A percentile compares a stretch with the other conserved stretches of the same genome.
Conservation (phyloP, 192 early-diverging fungal genomes). For the Entophlyctis luteolus region DNA sequence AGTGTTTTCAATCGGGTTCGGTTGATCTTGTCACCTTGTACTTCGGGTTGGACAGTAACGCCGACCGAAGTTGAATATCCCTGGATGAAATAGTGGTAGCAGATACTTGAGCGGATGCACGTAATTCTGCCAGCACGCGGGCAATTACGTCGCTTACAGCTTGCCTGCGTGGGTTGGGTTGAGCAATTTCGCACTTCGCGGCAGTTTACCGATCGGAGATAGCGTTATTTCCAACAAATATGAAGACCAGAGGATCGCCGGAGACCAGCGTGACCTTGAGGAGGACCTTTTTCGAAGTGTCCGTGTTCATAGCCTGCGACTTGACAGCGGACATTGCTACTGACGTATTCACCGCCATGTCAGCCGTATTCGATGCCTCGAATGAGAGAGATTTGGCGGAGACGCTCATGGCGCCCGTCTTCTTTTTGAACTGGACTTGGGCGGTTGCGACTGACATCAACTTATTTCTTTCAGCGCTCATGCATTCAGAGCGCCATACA, state of each 20-base stretch:
- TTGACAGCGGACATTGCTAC: not conserved
- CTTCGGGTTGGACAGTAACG: constrained; percentile 53
- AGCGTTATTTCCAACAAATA: constrained; percentile 44
- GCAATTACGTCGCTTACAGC: constrained; percentile 16
- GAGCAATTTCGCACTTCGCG: not conserved
- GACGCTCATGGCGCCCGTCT: not conserved
- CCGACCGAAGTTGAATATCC: constrained; percentile 59
- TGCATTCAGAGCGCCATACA: constrained; percentile 10
- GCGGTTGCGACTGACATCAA: too few species aligned
- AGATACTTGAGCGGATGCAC: constrained; percentile 4
- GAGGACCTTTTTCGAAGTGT: constrained; percentile 41
- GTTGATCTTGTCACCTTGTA: constrained; percentile 36
- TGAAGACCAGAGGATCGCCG: constrained; percentile 34
- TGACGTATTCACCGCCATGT: not conserved
- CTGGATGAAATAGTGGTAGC: constrained; percentile 38
- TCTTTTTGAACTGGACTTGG: not conserved
- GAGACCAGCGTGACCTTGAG: constrained; percentile 49
- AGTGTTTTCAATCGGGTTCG: not conserved
- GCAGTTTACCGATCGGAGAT: constrained; percentile 40
- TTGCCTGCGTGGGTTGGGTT: not conserved
- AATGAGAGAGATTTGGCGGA: not conserved
- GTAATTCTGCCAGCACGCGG: constrained; percentile 30
- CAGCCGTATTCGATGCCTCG: not conserved
- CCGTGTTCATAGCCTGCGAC: not conserved
- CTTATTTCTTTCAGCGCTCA: too few species aligned